phyloP scores from a whole-genome alignment of 1,284 basidiomycete species.

The Ceratobasidium theobromae region DNA sequence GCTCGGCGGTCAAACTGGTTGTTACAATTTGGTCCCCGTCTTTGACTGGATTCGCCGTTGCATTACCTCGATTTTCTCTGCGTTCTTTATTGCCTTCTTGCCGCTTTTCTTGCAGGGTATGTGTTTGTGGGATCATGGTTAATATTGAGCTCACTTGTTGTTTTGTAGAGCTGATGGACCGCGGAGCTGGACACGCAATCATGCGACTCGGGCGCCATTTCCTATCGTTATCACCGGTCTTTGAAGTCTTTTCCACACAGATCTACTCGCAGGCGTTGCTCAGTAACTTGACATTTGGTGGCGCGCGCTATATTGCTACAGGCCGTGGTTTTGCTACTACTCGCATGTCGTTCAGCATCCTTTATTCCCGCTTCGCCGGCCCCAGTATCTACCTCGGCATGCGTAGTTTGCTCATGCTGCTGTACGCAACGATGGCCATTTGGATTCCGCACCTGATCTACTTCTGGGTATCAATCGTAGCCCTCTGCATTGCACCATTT shows the following conservation, averaged over 20 bases:
- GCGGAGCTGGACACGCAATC: slow-evolving; percentile 85
- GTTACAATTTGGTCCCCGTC: slow-evolving; percentile 87
- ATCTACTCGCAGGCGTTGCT: slow-evolving; percentile 95
- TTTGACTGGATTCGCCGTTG: slow-evolving; percentile 91
- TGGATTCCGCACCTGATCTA: slow-evolving; percentile 92
- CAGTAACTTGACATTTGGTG: slow-evolving; percentile 93
- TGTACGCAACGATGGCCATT: slow-evolving; percentile 86
- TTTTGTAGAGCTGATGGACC: slow-evolving; percentile 80
- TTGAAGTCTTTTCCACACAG: slow-evolving; percentile 95
- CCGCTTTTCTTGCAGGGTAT: slow-evolving; percentile 91
- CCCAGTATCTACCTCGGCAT: slow-evolving; percentile 96
- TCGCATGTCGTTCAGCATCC: slow-evolving; percentile 81
- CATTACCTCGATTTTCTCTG: slow-evolving; percentile 94
- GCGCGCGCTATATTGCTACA: slow-evolving; percentile 94
- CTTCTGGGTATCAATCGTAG: slow-evolving; percentile 91
- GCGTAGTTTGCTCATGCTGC: slow-evolving; percentile 83
- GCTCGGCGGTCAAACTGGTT: slow-evolving; percentile 68
- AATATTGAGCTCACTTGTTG: slow-evolving; percentile 28
- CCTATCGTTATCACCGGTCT: slow-evolving; percentile 87
- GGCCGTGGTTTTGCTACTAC: slow-evolving; percentile 96
- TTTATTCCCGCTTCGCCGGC: slow-evolving; percentile 95
- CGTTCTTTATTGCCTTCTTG: slow-evolving; percentile 93
- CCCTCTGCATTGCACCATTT: slow-evolving; percentile 91
- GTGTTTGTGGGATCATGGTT: slow-evolving; percentile 43
- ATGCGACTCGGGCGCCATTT: slow-evolving; percentile 91